Conservation (phyloP, 768 basidiomycete genomes). For the Leucosporidium creatinivorum region DNA sequence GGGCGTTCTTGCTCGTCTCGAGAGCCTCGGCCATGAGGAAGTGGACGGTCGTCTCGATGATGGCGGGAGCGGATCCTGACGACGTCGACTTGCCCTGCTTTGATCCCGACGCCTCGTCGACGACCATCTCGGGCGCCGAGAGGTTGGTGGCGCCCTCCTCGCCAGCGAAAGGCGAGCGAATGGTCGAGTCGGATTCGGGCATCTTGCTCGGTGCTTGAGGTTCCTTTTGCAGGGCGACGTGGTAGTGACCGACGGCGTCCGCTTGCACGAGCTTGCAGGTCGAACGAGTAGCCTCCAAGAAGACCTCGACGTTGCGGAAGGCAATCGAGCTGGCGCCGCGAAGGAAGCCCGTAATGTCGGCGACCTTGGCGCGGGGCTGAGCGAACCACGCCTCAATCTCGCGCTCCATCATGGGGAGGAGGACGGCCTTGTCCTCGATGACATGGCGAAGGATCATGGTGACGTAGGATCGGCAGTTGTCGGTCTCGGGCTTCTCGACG, state of each 20-base stretch:
- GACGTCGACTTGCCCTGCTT: constrained; percentile 4
- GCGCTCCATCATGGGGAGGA: constrained; percentile 69
- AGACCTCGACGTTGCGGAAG: constrained; percentile 66
- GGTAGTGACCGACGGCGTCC: constrained; percentile 46
- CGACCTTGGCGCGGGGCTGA: constrained; percentile 45
- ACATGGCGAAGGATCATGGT: constrained; percentile 85
- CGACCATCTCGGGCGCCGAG: neutral
- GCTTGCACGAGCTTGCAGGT: constrained; percentile 68
- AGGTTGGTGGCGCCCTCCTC: neutral
- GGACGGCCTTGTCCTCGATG: constrained; percentile 63
- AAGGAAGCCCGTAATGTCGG: constrained; percentile 66
- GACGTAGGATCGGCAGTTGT: constrained; percentile 70
- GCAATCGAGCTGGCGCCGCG: constrained; percentile 70
- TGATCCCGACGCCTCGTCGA: neutral
- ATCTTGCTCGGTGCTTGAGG: neutral
- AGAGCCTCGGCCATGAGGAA: constrained; percentile 67
- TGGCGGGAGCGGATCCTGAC: constrained; percentile 39
- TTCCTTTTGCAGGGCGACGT: constrained; percentile 55
- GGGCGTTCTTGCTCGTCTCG: constrained; percentile 51
- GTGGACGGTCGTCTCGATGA: constrained; percentile 46
- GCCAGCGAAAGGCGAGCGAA: constrained; percentile 25
- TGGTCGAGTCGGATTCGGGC: constrained; percentile 9
- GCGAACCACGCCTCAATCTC: constrained; percentile 74
- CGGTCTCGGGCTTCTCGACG: constrained; percentile 50
- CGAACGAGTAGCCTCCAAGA: constrained; percentile 64